These are phyloP conservation scores for Kregervanrija pseudodelftensis DNA, from an alignment of 805 yeast species.

Conservation along the genomic window DNA sequence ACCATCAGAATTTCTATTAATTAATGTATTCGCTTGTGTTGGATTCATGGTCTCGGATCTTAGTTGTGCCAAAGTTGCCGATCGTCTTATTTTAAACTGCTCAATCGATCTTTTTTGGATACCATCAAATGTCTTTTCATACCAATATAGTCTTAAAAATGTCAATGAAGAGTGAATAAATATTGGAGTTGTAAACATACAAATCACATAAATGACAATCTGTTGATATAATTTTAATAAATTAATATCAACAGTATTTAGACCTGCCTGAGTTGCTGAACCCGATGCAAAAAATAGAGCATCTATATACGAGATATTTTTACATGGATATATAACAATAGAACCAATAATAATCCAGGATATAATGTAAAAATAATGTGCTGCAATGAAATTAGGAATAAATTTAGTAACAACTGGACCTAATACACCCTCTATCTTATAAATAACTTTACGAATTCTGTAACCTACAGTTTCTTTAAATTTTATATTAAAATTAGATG, in stretches of 20 bases:
- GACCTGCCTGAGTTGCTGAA: constrained; percentile 85
- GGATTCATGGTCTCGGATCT: constrained; percentile 24
- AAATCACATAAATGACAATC: constrained; percentile 52
- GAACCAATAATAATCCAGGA: constrained; percentile 58
- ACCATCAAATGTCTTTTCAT: constrained; percentile 77
- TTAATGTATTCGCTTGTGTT: not conserved
- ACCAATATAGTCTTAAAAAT: constrained; percentile 79
- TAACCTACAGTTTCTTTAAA: constrained; percentile 23
- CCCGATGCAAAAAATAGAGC: constrained; percentile 71
- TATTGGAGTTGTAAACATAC: constrained; percentile 77
- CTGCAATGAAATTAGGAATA: constrained; percentile 51
- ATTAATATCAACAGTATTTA: constrained; percentile 72
- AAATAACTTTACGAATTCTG: constrained; percentile 30
- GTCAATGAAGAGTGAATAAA: constrained; percentile 76
- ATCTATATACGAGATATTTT: constrained; percentile 64
- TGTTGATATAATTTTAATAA: constrained; percentile 70
- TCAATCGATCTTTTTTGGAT: constrained; percentile 72
- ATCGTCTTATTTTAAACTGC: constrained; percentile 76
- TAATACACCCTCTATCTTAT: constrained; percentile 28
- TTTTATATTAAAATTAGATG: constrained; percentile 2
- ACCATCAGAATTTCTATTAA: constrained; percentile 7
- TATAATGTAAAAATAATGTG: constrained; percentile 69
- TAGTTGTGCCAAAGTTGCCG: constrained; percentile 58
- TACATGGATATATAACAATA: constrained; percentile 68
- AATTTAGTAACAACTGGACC: constrained; percentile 36